Evolutionary conservation across 1,139 yeast species (phyloP).

Genomic region (Yamadazyma dendronema): DNA sequence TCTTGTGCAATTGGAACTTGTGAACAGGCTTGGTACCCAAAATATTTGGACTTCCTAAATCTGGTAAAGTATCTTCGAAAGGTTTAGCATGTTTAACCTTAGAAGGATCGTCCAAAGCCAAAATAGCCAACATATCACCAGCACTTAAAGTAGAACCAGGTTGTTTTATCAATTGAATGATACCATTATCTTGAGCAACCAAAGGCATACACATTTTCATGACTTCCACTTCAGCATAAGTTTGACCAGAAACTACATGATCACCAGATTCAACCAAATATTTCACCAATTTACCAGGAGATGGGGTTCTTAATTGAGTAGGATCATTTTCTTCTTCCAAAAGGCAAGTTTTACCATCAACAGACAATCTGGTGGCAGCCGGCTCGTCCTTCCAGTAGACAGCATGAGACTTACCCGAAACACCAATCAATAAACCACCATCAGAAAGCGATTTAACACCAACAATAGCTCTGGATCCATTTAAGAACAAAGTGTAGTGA

Average conservation of each 20-base stretch:
- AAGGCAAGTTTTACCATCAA: slow-evolving; percentile 90
- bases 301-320: slow-evolving; percentile 96
- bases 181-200: slow-evolving; percentile 89
- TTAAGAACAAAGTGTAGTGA: slow-evolving; percentile 82
- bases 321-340: slow-evolving; percentile 96
- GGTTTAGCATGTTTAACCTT: slow-evolving; percentile 97
- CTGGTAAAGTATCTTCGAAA: slow-evolving; percentile 91
- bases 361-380: slow-evolving; percentile 92
- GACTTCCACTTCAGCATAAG: slow-evolving; percentile 97
- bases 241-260: slow-evolving; percentile 86
- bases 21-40: slow-evolving; percentile 85
- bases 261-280: slow-evolving; percentile 95
- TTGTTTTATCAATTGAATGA: slow-evolving; percentile 88
- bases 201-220: slow-evolving; percentile 98
- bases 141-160: slow-evolving; percentile 98
- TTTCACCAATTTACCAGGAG: slow-evolving; percentile 96
- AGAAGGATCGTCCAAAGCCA: slow-evolving; percentile 93
- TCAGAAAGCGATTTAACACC: slow-evolving; percentile 87
- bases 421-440: slow-evolving; percentile 85
- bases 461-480: slow-evolving; percentile 87
- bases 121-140: slow-evolving; percentile 94
- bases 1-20: slow-evolving; percentile 57
- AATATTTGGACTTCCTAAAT: slow-evolving; percentile 76
- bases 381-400: slow-evolving; percentile 98
- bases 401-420: slow-evolving; percentile 92